A percentile compares a stretch with the other conserved stretches of the same genome.
phyloP scores from a whole-genome alignment of 495 filamentous ascomycete genomes.

The Neurospora tetraspora region DNA sequence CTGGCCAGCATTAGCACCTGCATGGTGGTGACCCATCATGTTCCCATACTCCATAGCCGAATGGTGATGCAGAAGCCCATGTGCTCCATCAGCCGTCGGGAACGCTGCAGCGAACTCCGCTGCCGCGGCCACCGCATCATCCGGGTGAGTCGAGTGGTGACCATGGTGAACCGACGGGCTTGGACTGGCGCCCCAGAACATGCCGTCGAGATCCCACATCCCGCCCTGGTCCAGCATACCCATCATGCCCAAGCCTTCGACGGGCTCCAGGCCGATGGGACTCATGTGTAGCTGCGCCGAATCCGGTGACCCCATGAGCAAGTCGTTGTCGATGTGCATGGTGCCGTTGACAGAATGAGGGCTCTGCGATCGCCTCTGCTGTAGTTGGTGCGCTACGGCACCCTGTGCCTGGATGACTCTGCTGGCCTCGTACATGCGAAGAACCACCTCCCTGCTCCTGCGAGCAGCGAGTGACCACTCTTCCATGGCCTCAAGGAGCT shows the following conservation, averaged over 20 bases:
- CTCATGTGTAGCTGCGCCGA: slow-evolving; percentile 33
- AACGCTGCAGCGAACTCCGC: slow-evolving; percentile 1
- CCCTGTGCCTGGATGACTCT: slow-evolving; percentile 29
- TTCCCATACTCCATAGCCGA: slow-evolving; percentile 2
- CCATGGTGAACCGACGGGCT: slow-evolving; percentile 11
- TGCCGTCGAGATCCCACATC: slow-evolving; percentile 47
- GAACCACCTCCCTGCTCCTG: slow-evolving; percentile 57
- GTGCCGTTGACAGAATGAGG: slow-evolving; percentile 5
- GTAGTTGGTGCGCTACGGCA: slow-evolving; percentile 14
- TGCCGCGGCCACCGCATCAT: background rate
- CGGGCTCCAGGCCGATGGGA: slow-evolving; percentile 39
- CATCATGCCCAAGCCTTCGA: slow-evolving; percentile 43
- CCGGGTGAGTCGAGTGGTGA: background rate
- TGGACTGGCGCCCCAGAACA: slow-evolving; percentile 35
- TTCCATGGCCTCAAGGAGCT: slow-evolving; percentile 57
- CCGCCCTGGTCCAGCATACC: slow-evolving; percentile 43
- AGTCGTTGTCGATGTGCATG: slow-evolving; percentile 28
- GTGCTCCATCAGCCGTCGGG: slow-evolving; percentile 18
- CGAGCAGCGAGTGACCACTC: slow-evolving; percentile 63
- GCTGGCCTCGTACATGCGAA: slow-evolving; percentile 57
- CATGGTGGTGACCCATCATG: slow-evolving; percentile 8
- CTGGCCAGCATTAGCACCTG: background rate
- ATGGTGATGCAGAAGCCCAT: slow-evolving; percentile 17
- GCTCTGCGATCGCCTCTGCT: slow-evolving; percentile 12
- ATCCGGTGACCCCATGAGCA: slow-evolving; percentile 23